Conservation (phyloP, 2,329 filamentous ascomycete genomes). For the Aspergillus carbonarius region DNA sequence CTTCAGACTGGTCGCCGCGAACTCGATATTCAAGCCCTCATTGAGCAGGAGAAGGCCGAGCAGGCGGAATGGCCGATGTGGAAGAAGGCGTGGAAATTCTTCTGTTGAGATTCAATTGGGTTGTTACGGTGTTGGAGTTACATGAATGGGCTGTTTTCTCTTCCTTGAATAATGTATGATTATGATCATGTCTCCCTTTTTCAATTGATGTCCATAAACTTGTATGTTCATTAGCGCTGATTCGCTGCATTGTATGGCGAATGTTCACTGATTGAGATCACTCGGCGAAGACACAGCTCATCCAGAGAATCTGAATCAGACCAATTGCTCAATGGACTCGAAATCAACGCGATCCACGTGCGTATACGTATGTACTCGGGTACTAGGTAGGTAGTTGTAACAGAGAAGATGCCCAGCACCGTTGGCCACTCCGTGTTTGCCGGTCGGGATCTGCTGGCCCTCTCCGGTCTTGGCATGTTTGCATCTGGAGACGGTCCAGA, state of each 20-base stretch:
- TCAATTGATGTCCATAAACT: neutral
- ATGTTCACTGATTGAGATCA: neutral
- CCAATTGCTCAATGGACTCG: neutral
- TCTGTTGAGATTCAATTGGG: conserved; percentile 55
- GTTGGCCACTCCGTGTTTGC: neutral
- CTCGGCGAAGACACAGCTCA: neutral
- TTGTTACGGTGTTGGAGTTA: neutral
- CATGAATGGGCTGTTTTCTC: neutral
- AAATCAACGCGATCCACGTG: neutral
- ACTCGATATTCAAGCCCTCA: conserved; percentile 73
- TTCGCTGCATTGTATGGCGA: neutral
- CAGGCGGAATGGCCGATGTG: conserved; percentile 68
- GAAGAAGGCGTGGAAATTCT: conserved; percentile 72
- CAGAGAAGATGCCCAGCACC: neutral
- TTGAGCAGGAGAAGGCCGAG: conserved; percentile 79
- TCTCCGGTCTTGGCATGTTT: conserved; percentile 26
- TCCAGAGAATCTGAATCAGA: neutral
- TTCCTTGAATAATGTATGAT: neutral
- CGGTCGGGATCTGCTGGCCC: neutral
- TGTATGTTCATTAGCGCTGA: neutral
- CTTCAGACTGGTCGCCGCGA: conserved; percentile 81
- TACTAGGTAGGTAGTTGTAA: too few relatives aligned
- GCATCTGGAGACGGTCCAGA: conserved; percentile 13
- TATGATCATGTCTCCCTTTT: conserved; percentile 1
- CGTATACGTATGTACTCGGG: neutral